Percentiles rank a stretch among this genome's conserved stretches.
These are phyloP conservation scores for Coemansia sp. DNA, from an alignment of 192 early-diverging fungal genomes.

Conservation along the genomic window DNA sequence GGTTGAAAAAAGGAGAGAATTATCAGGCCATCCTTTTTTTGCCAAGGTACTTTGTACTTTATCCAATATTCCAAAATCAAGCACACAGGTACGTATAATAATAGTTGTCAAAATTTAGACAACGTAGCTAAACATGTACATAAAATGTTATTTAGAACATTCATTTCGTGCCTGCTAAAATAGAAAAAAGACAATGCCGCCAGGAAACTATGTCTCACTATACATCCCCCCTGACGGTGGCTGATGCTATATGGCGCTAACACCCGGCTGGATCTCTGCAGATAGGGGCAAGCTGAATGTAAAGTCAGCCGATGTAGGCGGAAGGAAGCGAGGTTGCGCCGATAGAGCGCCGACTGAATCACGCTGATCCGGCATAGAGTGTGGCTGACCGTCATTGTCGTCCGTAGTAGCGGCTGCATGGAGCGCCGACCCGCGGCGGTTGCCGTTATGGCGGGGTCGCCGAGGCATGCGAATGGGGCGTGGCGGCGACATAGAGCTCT, in stretches of 20 bases:
- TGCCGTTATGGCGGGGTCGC: not conserved
- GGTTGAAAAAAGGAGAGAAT: not conserved
- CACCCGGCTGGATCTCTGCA: constrained; percentile 1
- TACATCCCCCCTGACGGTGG: not conserved
- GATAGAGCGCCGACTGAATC: not conserved
- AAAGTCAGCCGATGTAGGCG: not conserved
- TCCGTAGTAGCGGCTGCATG: not conserved
- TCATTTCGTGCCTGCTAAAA: not conserved
- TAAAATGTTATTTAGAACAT: not conserved
- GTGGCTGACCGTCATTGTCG: not conserved
- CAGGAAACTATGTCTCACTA: not conserved
- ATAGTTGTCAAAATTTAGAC: constrained; percentile 3
- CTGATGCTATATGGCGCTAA: not conserved
- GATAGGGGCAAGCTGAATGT: constrained; percentile 10
- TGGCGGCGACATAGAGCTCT: not conserved
- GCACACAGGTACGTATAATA: not conserved
- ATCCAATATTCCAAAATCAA: not conserved
- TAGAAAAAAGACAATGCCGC: not conserved
- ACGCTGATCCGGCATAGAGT: not conserved
- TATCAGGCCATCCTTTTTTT: not conserved
- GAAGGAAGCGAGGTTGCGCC: constrained; percentile 1
- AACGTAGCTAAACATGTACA: not conserved
- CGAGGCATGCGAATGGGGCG: constrained; percentile 6
- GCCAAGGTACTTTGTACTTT: not conserved
- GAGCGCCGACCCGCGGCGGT: not conserved